Conservation (phyloP, 208 protist species). For the Strigomonas galati region DNA sequence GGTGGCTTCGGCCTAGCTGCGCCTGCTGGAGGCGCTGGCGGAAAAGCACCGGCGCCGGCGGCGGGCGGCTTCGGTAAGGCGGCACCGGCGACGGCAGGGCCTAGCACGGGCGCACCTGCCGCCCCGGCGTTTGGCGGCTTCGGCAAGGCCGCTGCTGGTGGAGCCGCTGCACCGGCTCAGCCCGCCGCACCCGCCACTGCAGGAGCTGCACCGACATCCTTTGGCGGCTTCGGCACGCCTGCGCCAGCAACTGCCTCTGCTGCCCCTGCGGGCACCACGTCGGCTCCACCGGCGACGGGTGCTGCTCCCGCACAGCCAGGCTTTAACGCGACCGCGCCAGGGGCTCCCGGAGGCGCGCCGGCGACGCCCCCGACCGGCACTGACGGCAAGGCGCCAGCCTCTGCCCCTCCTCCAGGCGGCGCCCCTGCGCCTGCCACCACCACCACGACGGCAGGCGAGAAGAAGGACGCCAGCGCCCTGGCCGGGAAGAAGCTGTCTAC, state of each 20-base stretch:
- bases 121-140: slow-evolving; percentile 8
- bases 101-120: neutral
- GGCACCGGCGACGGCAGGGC: neutral
- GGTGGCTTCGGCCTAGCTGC: neutral
- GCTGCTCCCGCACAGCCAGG: neutral
- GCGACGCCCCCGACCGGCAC: neutral
- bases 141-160: neutral
- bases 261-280: neutral
- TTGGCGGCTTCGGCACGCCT: neutral
- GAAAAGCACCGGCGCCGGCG: neutral
- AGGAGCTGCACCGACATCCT: neutral
- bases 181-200: too few relatives aligned
- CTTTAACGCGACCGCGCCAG: neutral
- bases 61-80: neutral
- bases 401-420: too few relatives aligned
- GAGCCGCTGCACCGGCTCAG: neutral
- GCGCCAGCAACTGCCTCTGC: neutral
- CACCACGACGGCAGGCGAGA: neutral
- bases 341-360: neutral
- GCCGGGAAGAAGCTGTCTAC: too few relatives aligned
- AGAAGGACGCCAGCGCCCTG: too few relatives aligned
- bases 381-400: too few relatives aligned
- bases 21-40: neutral
- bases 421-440: neutral
- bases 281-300: neutral